Percentiles rank a stretch among this genome's conserved stretches.
Conservation (phyloP, 129 eudicot species). For the Chrysanthemum lavandulifolium region DNA sequence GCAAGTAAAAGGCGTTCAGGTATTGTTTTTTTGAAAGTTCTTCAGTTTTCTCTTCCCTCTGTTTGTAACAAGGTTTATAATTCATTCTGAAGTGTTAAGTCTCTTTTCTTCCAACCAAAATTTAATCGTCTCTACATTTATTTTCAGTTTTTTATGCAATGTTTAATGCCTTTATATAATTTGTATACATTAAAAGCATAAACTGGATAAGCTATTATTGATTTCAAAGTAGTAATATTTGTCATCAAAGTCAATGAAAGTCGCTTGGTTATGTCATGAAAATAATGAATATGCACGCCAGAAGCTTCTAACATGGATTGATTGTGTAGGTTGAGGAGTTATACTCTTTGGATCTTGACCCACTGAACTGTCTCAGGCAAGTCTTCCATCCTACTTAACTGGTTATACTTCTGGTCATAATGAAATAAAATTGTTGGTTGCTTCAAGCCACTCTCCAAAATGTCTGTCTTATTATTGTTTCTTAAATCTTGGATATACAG, state of each 20-base stretch:
- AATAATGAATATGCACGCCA: neutral
- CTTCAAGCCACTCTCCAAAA: neutral
- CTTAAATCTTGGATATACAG: constrained; percentile 37
- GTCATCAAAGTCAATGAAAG: constrained; percentile 6
- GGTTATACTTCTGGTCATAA: constrained; percentile 2
- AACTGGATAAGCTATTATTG: neutral
- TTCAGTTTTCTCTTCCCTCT: neutral
- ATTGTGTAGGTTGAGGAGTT: constrained; percentile 87
- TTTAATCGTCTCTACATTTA: neutral
- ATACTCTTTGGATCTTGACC: constrained; percentile 92
- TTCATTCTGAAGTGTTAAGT: neutral
- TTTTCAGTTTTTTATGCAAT: constrained; percentile 9
- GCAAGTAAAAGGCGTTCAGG: constrained; percentile 99
- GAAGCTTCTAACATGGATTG: constrained; percentile 14
- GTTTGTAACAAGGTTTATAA: constrained; percentile 5
- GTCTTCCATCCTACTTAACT: neutral
- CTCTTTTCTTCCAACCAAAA: neutral
- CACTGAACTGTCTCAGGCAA: constrained; percentile 80
- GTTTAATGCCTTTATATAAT: constrained; percentile 6
- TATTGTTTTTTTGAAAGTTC: constrained; percentile 24
- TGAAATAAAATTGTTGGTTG: constrained; percentile 1
- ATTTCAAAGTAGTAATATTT: neutral
- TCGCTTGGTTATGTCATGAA: constrained; percentile 9
- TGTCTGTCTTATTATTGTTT: constrained; percentile 9
- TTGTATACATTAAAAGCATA: neutral